Percentiles rank a stretch among this genome's conserved stretches.
Evolutionary conservation across 352 stramenopile genomes (phyloP).

Genomic region (Phytophthora ohioensis): DNA sequence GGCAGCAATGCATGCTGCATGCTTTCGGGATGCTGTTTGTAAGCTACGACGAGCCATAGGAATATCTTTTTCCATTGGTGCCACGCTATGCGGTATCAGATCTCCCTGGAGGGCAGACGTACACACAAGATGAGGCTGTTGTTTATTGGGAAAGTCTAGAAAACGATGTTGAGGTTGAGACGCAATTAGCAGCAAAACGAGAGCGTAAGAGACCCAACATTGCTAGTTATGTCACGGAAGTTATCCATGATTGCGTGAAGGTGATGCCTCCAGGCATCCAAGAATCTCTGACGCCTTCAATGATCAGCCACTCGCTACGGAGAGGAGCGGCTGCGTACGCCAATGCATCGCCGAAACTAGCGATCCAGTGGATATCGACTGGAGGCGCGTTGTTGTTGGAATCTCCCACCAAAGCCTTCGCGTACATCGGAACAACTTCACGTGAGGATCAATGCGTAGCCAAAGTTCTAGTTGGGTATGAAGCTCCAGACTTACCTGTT

Average conservation of each 20-base stretch:
- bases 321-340: conserved; percentile 14
- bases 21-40: conserved; percentile 22
- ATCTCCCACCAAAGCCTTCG: conserved; percentile 31
- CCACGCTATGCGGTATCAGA: background rate
- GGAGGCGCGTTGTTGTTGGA: conserved; percentile 21
- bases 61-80: background rate
- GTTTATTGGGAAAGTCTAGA: conserved; percentile 8
- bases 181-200: background rate
- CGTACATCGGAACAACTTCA: conserved; percentile 33
- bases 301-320: conserved; percentile 9
- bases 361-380: conserved; percentile 34
- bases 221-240: conserved; percentile 10
- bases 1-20: conserved; percentile 29
- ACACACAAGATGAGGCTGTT: conserved; percentile 7
- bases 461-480: conserved; percentile 27
- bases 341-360: conserved; percentile 27
- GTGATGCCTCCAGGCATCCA: background rate
- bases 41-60: background rate
- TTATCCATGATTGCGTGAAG: background rate
- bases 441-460: conserved; percentile 31
- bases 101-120: conserved; percentile 1
- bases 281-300: background rate
- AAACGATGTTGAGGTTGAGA: background rate
- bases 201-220: conserved; percentile 16
- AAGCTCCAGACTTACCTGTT: conserved; percentile 10